Percentiles rank a stretch among this genome's conserved stretches.
Conservation (phyloP, 176 grass and related monocot genomes). For the Lolium rigidum region DNA sequence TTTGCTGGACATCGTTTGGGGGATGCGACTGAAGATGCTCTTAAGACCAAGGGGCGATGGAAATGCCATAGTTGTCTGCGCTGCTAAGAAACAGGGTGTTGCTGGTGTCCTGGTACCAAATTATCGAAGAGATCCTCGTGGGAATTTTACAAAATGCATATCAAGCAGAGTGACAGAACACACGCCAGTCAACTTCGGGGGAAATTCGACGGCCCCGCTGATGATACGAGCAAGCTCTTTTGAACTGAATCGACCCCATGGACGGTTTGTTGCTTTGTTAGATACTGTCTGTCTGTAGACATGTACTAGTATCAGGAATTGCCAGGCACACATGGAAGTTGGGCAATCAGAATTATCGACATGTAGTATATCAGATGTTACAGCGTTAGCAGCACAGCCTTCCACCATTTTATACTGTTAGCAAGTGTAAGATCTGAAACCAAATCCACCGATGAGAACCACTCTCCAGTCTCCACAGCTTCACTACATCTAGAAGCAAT, state of each 20-base stretch:
- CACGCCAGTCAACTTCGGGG: background rate
- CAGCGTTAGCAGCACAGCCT: background rate
- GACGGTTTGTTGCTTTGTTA: background rate
- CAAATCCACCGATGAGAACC: background rate
- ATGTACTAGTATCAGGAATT: background rate
- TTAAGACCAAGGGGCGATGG: too few relatives aligned
- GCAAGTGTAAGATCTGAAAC: slow-evolving; percentile 3
- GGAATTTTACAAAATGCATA: background rate
- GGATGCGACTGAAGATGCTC: too few relatives aligned
- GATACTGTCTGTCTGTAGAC: background rate
- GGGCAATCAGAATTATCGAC: background rate
- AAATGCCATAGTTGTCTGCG: too few relatives aligned
- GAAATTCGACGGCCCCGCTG: background rate
- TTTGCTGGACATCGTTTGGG: too few relatives aligned
- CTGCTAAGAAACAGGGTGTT: too few relatives aligned
- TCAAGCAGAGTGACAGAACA: background rate
- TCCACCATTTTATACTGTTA: background rate
- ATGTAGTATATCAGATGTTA: background rate
- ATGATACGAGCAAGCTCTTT: background rate
- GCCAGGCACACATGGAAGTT: background rate
- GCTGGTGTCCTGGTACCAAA: too few relatives aligned
- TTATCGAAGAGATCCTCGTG: background rate
- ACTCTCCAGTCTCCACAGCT: background rate
- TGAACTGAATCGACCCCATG: background rate
- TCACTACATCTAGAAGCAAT: background rate